These are phyloP conservation scores for Quercus ilex DNA, from an alignment of 306 rosid species.

Conservation along the genomic window DNA sequence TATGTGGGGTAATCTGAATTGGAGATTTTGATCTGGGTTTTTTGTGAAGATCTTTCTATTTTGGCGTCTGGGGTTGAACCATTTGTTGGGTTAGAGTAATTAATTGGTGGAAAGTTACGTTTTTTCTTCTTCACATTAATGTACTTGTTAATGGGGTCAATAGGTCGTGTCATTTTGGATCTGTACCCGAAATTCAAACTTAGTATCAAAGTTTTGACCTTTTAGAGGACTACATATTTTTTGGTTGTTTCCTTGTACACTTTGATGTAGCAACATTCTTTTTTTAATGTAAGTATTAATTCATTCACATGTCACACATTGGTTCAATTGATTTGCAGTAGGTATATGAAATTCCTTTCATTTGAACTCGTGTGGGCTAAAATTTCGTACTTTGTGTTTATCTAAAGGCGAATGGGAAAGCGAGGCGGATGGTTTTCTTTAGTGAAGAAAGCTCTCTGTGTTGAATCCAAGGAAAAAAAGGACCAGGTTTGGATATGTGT, in stretches of 20 bases:
- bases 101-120: not conserved
- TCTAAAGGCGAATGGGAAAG: constrained; percentile 73
- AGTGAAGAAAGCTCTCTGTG: constrained; percentile 64
- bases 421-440: constrained; percentile 84
- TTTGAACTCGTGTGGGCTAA: constrained; percentile 3
- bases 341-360: not conserved
- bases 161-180: constrained; percentile 10
- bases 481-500: constrained; percentile 54
- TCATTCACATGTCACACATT: not conserved
- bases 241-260: constrained; percentile 19
- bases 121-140: constrained; percentile 13
- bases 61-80: constrained; percentile 13
- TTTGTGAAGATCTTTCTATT: constrained; percentile 6
- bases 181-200: constrained; percentile 8
- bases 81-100: constrained; percentile 20
- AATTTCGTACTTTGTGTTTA: constrained; percentile 16
- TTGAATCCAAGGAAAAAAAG: constrained; percentile 57
- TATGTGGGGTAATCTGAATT: constrained; percentile 1
- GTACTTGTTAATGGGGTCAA: constrained; percentile 9
- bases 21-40: constrained; percentile 4
- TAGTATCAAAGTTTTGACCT: not conserved
- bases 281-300: not conserved
- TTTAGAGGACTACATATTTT: not conserved
- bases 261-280: constrained; percentile 8
- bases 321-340: constrained; percentile 11